Evolutionary conservation across 2,329 filamentous ascomycete species (phyloP).

Genomic region (Aspergillus ruber): DNA sequence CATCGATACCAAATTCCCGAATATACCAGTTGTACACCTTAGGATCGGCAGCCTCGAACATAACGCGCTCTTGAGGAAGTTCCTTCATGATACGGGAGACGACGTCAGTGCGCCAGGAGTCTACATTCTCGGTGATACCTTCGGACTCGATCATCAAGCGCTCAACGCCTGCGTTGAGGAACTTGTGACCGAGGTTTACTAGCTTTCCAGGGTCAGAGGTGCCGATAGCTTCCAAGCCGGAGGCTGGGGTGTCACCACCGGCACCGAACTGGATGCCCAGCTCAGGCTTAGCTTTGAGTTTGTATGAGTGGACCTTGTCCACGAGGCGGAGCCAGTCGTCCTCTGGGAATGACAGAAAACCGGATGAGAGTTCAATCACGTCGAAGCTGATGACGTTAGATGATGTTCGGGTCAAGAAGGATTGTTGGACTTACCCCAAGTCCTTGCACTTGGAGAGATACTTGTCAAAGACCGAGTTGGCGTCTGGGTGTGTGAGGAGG

Average conservation of each 20-base stretch:
- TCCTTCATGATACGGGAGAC: slow-evolving; percentile 49
- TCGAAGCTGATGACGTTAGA: slow-evolving; percentile 39
- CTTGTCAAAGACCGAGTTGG: slow-evolving; percentile 41
- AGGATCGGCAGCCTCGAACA: slow-evolving; percentile 54
- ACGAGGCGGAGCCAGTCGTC: slow-evolving; percentile 50
- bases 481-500: slow-evolving; percentile 44
- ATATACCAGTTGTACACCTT: slow-evolving; percentile 53
- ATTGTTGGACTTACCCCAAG: slow-evolving; percentile 31
- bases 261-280: slow-evolving; percentile 54
- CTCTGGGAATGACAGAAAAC: slow-evolving; percentile 49
- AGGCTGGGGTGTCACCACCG: slow-evolving; percentile 47
- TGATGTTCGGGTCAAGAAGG: not conserved
- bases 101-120: slow-evolving; percentile 50
- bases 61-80: slow-evolving; percentile 47
- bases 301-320: slow-evolving; percentile 42
- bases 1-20: slow-evolving; percentile 51
- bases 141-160: slow-evolving; percentile 56
- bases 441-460: slow-evolving; percentile 50
- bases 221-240: slow-evolving; percentile 43
- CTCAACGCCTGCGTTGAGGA: slow-evolving; percentile 49
- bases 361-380: slow-evolving; percentile 49
- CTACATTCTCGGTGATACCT: slow-evolving; percentile 53
- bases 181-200: slow-evolving; percentile 44
- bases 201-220: slow-evolving; percentile 46
- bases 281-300: slow-evolving; percentile 49